Evolutionary conservation across 306 rosid species (phyloP), one percentile per base, ranked within the genome.

Genomic region (Sicyos edulis): DNA sequence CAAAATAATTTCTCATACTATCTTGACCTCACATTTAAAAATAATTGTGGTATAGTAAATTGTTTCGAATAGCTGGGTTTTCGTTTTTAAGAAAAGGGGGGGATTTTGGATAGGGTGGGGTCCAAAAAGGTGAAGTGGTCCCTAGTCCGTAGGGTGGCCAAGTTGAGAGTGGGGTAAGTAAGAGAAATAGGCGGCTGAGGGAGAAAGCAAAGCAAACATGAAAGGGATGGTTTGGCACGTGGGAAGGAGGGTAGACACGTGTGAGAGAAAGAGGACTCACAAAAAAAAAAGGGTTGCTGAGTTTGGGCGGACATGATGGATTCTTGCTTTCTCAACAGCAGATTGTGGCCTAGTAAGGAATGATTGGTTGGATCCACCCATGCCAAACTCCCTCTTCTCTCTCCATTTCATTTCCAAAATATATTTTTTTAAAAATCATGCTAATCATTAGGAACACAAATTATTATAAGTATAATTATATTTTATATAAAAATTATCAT

Each of bases 241-340:
- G 54, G 12, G 71, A 66, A 66, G 5, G 2, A 1, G 10, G 15
- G 29, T 13, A 0, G 58, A 40, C 75, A 69, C 78, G 78, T 58
- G 76, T 51, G 49, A 40, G 49, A 40, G 40, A 59, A 12, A 13
- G 45, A 19, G 71, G 49, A 9, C 16, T 17, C 37, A 34, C 9
- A 10, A 19, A 7, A 2, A 12, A 0, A 22, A 22, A 57, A 32
- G 71, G 67, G 11, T 77, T 73, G 75, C 86, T 75, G 78, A 77
- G 84, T 78, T 71, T 82, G 82, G 83, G 70, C 82, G 80, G 77
- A 70, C 87, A 83, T 2, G 81, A 82, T 78, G 92, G 89, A 78
- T 80, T 75, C 77, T 82, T 3, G 69, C 78, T 60, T 44, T 78
- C 82, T 76, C 79, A 22, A 66, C 69, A 20, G 80, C 75, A 83